Evolutionary conservation across 108 stramenopile species (phyloP).

Genomic region (Pseudonitzschia multistriata): DNA sequence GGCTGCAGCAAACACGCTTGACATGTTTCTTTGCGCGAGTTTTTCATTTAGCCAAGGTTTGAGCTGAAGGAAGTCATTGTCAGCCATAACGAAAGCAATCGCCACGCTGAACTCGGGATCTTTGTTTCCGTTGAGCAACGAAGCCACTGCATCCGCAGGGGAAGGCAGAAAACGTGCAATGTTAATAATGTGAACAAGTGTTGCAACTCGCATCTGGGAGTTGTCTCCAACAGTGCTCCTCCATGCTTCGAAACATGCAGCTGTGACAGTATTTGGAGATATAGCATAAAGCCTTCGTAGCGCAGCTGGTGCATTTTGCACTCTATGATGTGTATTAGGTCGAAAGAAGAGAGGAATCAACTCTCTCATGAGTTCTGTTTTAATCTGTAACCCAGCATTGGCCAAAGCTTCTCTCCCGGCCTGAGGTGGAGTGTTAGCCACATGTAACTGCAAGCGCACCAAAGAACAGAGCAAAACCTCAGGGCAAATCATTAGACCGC

Average conservation of each 20-base stretch:
- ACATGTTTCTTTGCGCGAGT: conserved; percentile 36
- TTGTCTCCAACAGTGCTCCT: conserved; percentile 60
- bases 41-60: conserved; percentile 77
- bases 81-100: conserved; percentile 82
- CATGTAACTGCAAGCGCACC: conserved; percentile 53
- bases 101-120: conserved; percentile 82
- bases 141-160: conserved; percentile 64
- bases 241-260: conserved; percentile 89
- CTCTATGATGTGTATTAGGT: conserved; percentile 66
- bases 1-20: conserved; percentile 44
- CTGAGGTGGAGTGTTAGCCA: conserved; percentile 33
- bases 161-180: conserved; percentile 68
- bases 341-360: conserved; percentile 91
- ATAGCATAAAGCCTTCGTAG: conserved; percentile 84
- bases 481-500: conserved; percentile 66
- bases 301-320: conserved; percentile 76
- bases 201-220: conserved; percentile 56
- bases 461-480: conserved; percentile 81
- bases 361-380: conserved; percentile 88
- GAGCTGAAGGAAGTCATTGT: conserved; percentile 77
- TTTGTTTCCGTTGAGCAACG: conserved; percentile 70
- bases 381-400: conserved; percentile 77
- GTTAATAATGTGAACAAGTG: conserved; percentile 80
- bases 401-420: conserved; percentile 40
- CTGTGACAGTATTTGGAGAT: conserved; percentile 80